phyloP scores from a whole-genome alignment of 495 filamentous ascomycete genomes.

The Aspergillus panamensis region DNA sequence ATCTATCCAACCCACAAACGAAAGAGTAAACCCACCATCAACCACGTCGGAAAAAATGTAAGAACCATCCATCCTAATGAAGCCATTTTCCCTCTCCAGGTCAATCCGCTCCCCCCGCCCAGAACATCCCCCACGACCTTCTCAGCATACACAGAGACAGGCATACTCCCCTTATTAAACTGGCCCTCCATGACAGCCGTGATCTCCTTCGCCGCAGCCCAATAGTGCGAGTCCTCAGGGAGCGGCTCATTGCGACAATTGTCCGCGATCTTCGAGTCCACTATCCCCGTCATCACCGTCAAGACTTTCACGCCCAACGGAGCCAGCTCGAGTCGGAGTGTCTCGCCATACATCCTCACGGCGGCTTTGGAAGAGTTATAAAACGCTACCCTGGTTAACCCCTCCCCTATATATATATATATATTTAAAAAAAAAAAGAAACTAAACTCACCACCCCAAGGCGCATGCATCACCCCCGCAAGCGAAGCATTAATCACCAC shows the following conservation, averaged over 20 bases:
- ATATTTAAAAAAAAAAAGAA: constrained; percentile 32
- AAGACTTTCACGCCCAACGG: constrained; percentile 54
- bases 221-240: background rate
- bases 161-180: constrained; percentile 14
- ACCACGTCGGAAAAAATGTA: constrained; percentile 17
- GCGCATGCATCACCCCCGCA: constrained; percentile 27
- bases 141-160: constrained; percentile 16
- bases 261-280: constrained; percentile 1
- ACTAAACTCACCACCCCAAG: constrained; percentile 9
- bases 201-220: constrained; percentile 4
- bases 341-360: constrained; percentile 47
- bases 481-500: constrained; percentile 54
- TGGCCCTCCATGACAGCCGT: constrained; percentile 2
- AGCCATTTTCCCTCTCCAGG: constrained; percentile 26
- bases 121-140: constrained; percentile 23
- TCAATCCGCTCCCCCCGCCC: constrained; percentile 14
- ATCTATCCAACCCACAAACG: background rate
- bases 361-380: constrained; percentile 56
- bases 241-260: background rate
- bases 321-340: constrained; percentile 50
- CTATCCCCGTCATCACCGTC: constrained; percentile 32
- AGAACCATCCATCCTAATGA: constrained; percentile 16
- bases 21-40: constrained; percentile 20
- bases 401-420: constrained; percentile 39
- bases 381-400: constrained; percentile 16